Evolutionary conservation across 2,329 filamentous ascomycete genomes (phyloP), one percentile per base, ranked within the genome.

Genomic region (Penicillium olsonii): DNA sequence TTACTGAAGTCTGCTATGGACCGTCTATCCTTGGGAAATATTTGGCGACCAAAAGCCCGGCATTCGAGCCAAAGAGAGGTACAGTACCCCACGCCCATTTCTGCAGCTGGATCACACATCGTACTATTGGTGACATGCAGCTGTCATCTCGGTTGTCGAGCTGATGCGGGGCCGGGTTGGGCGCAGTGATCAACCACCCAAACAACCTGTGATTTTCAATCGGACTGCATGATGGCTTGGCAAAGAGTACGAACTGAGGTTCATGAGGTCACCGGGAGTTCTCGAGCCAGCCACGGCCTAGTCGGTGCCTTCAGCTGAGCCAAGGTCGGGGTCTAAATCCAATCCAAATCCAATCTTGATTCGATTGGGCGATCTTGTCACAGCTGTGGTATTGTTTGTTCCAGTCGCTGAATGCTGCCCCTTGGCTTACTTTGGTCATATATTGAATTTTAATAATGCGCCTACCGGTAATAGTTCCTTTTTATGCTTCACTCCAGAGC

Each of bases 211-310:
- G 20, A 42, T 47, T 42, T 14, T 7, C 1, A 47, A 34, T 42
- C 18, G 37, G 29, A 11, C 44, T 42, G 37, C 29, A 42, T 47
- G 5, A 10, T 37, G 41, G 20, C 41, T 33, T 40, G 37, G 17
- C 10, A 15, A 18, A 19, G 26, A 9, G 6, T 15, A 29, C 12
- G 14, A 47, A 35, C 20, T 27, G 14, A 29, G 14, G 17, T 35
- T 46, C 20, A 19, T 37, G 24, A 8, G 18, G 14, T 34, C 15
- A 12, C 24, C 10, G 1, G 12, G 15, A 22, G 15, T 18, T 5
- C 24, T 14, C n/a, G 17, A 47, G 37, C 29, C 26, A 24, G 43
- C 44, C 29, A 27, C 27, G 5, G 15, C 9, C 3, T 17, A 35
- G 10, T 24, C 12, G 2, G n/a, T 19, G 9, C 18, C 9, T 12